Evolutionary conservation across 805 yeast species (phyloP).

Genomic region (Tetrapisispora fleetii): DNA sequence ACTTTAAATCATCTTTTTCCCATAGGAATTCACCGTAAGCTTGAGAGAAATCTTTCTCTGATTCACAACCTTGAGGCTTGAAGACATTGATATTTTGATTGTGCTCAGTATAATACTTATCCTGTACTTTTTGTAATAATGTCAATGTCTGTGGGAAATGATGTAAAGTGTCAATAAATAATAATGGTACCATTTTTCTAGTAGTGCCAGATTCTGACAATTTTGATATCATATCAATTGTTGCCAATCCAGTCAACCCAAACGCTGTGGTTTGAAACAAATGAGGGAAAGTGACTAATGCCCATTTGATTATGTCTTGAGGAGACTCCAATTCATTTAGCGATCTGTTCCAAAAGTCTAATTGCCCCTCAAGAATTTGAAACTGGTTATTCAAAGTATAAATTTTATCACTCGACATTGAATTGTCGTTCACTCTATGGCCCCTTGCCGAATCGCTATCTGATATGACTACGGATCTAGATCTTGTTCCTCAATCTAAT

Average conservation of each 20-base stretch:
- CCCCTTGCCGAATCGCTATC: too few species aligned
- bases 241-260: constrained; percentile 86
- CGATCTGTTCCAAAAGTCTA: constrained; percentile 55
- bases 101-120: constrained; percentile 36
- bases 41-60: constrained; percentile 53
- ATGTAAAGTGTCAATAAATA: constrained; percentile 82
- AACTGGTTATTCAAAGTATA: constrained; percentile 26
- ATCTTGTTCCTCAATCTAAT: too few species aligned
- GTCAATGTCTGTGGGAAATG: constrained; percentile 92
- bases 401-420: neutral
- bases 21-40: constrained; percentile 71
- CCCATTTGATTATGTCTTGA: constrained; percentile 71
- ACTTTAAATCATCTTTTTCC: constrained; percentile 71
- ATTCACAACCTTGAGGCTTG: constrained; percentile 48
- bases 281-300: constrained; percentile 70
- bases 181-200: constrained; percentile 42
- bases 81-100: constrained; percentile 45
- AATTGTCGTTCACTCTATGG: neutral
- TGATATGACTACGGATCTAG: too few species aligned
- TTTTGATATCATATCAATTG: constrained; percentile 69
- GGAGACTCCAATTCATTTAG: constrained; percentile 47
- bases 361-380: constrained; percentile 40
- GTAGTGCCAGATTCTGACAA: constrained; percentile 21
- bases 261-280: constrained; percentile 90
- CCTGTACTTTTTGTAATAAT: constrained; percentile 49